Base-by-base conservation (phyloP, 441 rosid species). In the Iberis amara region DNA sequence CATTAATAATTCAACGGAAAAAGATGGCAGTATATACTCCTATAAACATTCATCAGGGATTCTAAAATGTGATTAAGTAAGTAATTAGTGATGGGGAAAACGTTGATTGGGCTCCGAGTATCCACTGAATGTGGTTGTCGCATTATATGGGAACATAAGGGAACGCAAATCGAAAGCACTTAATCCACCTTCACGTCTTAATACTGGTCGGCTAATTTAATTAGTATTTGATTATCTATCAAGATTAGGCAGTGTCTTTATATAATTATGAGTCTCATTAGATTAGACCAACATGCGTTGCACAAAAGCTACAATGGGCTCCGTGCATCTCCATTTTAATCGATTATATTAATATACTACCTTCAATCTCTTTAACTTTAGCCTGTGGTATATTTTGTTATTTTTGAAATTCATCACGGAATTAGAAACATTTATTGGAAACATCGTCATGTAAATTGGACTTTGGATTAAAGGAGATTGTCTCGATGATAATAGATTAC, bases 281-380 rank as follows among this genome's bases (percentile, higher is more conserved):
- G 70, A 26, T 27, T 46, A 53, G 70, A 66, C 70, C 56, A 59
- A 66, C 70, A 59, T 66, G 65, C 70, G 46, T 65, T 55, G 46
- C 61, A 65, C 50, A 52, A 65, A 53, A 59, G 40, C 50, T 59
- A 41, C 59, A 35, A 58, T 52, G 59, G 57, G 21, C 21, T 18
- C 21, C 21, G 21, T 18, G 21, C 21, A 18, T 18, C 21, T 18
- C 21, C 21, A 18, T 18, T 18, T 18, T 18, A 57, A 52, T 57
- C 61, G 8, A 24, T 43, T 50, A 11, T 65, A 14, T 26, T 52
- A 38, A 32, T 43, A 32, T 43, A 15, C 24, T 30, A 24, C 7
- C n/a, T n/a, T n/a, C 21, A 18, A 1, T 18, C 21, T 18, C 21
- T n/a, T n/a, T n/a, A n/a, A n/a, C n/a, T n/a, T n/a, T n/a, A n/a